Conservation (phyloP, 441 rosid species). For the Croton setiger region DNA sequence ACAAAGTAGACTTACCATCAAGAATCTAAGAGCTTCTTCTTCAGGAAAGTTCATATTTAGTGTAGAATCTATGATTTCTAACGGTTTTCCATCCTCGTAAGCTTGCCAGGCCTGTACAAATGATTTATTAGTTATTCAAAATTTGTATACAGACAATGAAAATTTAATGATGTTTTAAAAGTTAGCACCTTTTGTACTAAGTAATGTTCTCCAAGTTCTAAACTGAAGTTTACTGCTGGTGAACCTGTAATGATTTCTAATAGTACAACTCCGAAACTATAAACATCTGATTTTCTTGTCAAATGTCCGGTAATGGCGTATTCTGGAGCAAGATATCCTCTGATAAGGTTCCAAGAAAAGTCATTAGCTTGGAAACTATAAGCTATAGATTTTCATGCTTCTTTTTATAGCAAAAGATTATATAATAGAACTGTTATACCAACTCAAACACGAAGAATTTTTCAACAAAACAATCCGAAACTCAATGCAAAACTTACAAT, state of each 20-base stretch:
- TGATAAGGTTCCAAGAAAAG: conserved; percentile 24
- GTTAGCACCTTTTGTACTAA: conserved; percentile 50
- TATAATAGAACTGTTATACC: no score
- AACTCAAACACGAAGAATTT: no score
- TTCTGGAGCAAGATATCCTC: conserved; percentile 94
- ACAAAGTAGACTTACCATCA: conserved; percentile 50
- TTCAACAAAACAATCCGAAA: no score
- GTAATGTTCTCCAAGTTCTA: conserved; percentile 47
- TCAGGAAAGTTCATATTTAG: conserved; percentile 34
- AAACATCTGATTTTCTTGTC: conserved; percentile 71
- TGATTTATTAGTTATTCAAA: background rate
- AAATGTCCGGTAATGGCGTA: conserved; percentile 56
- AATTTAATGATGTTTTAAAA: background rate
- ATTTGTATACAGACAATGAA: background rate
- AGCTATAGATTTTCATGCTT: no score
- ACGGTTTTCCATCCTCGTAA: conserved; percentile 25
- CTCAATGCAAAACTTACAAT: conserved; percentile 31
- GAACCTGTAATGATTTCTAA: conserved; percentile 81
- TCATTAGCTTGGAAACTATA: no score
- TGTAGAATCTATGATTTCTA: conserved; percentile 37
- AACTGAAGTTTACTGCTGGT: conserved; percentile 59
- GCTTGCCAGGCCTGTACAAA: conserved; percentile 40
- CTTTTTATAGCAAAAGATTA: no score
- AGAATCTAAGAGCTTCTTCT: conserved; percentile 42
- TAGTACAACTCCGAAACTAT: conserved; percentile 81